Percentiles rank a stretch among this genome's conserved stretches.
Evolutionary conservation across 306 rosid genomes (phyloP).

Genomic region (Hippophae gyantsensis): DNA sequence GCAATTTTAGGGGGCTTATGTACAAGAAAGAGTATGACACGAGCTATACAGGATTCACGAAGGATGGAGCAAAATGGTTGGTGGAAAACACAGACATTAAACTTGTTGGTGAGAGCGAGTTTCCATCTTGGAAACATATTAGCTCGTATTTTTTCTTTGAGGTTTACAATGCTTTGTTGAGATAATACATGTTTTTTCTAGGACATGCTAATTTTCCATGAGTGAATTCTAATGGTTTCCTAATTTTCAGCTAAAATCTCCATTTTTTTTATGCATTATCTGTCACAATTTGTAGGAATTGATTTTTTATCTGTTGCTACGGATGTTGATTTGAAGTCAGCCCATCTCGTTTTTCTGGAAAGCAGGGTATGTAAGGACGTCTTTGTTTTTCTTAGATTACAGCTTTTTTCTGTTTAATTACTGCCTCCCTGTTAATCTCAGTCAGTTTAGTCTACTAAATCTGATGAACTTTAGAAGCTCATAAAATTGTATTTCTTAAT

Average conservation of each 20-base stretch:
- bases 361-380: conserved; percentile 21
- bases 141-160: not conserved
- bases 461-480: too few relatives aligned
- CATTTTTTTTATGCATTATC: not conserved
- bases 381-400: not conserved
- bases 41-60: conserved; percentile 55
- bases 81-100: conserved; percentile 72
- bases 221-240: not conserved
- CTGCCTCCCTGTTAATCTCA: too few relatives aligned
- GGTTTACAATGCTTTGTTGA: not conserved
- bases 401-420: not conserved
- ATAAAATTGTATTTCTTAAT: too few relatives aligned
- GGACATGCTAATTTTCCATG: too few relatives aligned
- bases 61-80: conserved; percentile 70
- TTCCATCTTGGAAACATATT: too few relatives aligned
- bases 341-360: conserved; percentile 25
- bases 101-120: conserved; percentile 45
- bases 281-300: conserved; percentile 19
- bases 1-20: conserved; percentile 52
- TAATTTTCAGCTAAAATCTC: not conserved
- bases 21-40: conserved; percentile 51
- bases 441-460: too few relatives aligned
- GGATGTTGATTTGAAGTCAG: conserved; percentile 20
- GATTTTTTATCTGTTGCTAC: conserved; percentile 38
- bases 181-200: not conserved